Percentiles rank a stretch among this genome's conserved stretches.
These are phyloP conservation scores for Cucurbita moschata DNA, from an alignment of 306 rosid genomes.

Conservation along the genomic window DNA sequence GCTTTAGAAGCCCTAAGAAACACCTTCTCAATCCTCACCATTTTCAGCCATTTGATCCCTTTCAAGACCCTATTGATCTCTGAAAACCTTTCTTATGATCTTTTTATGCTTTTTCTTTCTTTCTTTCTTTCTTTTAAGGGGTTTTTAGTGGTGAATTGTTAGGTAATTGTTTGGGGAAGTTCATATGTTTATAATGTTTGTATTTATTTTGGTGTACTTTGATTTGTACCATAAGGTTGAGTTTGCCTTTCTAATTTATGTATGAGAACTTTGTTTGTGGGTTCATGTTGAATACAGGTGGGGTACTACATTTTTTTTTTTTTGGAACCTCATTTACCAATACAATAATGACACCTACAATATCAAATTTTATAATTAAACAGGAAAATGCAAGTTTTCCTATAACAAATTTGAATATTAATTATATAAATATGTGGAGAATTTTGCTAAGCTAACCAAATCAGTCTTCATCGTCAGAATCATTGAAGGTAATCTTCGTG, in stretches of 20 bases:
- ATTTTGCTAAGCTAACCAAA: not conserved
- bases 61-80: not conserved
- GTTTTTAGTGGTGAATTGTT: not conserved
- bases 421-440: not conserved
- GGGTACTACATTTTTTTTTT: not conserved
- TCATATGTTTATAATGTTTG: not conserved
- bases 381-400: not conserved
- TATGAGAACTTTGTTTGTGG: not conserved
- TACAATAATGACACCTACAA: not conserved
- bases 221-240: not conserved
- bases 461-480: slow-evolving; percentile 67
- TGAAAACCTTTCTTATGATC: not conserved
- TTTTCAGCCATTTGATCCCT: not conserved
- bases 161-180: not conserved
- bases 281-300: not conserved
- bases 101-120: not conserved
- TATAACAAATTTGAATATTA: not conserved
- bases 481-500: slow-evolving; percentile 53
- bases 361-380: not conserved
- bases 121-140: not conserved
- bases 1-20: slow-evolving; percentile 2
- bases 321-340: not conserved
- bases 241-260: not conserved
- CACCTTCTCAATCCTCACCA: not conserved
- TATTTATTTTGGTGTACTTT: not conserved